These are phyloP conservation scores for Dunaliella sp. DNA, from an alignment of 139 green algal genomes.

Conservation along the genomic window DNA sequence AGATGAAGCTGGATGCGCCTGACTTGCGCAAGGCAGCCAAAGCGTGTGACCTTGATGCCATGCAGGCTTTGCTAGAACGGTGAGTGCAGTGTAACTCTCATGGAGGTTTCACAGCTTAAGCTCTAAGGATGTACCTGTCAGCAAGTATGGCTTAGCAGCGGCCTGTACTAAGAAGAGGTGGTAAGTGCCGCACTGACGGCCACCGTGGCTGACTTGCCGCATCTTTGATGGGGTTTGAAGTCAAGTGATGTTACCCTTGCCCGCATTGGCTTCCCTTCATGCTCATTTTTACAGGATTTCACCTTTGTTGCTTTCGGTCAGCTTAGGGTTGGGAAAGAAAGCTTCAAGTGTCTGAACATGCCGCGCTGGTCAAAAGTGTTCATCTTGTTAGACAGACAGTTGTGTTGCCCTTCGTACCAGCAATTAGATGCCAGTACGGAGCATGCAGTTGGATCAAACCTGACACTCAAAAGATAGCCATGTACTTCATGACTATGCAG, in stretches of 20 bases:
- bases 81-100: not conserved
- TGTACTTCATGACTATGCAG: not conserved
- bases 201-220: too few species aligned
- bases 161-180: too few species aligned
- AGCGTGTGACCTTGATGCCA: not conserved
- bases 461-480: too few species aligned
- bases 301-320: too few species aligned
- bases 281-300: too few species aligned
- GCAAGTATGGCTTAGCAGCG: too few species aligned
- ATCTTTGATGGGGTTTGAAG: not conserved
- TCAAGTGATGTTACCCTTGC: not conserved
- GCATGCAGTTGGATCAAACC: not conserved
- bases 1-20: slow-evolving; percentile 1
- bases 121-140: not conserved
- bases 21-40: not conserved
- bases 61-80: not conserved
- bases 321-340: too few species aligned
- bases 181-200: too few species aligned
- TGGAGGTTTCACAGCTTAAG: not conserved
- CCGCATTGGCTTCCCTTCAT: too few species aligned
- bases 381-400: too few species aligned
- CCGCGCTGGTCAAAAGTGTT: too few species aligned
- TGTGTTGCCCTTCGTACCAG: not conserved
- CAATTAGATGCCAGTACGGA: not conserved
- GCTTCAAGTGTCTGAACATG: too few species aligned